Percentiles rank a stretch among this genome's conserved stretches.
Evolutionary conservation across 208 protist genomes (phyloP).

Genomic region (Angomonas ambiguus): DNA sequence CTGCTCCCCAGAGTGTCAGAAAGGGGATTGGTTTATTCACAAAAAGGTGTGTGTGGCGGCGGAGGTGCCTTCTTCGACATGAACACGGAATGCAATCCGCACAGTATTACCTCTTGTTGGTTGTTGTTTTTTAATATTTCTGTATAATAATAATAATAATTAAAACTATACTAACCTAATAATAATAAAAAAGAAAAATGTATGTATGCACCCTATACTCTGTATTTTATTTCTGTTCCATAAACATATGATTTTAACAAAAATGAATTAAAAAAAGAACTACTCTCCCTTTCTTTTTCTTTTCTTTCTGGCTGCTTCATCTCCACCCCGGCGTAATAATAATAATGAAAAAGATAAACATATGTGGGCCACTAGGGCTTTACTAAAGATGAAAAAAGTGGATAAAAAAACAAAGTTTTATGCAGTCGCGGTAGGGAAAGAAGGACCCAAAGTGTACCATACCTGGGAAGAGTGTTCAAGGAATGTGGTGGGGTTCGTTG

Average conservation of each 20-base stretch:
- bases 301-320: conserved; percentile 8
- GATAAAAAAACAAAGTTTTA: conserved; percentile 41
- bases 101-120: no score
- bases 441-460: conserved; percentile 52
- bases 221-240: no score
- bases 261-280: background rate
- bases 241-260: background rate
- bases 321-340: background rate
- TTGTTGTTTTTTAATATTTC: background rate
- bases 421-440: conserved; percentile 62
- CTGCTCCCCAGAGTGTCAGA: conserved; percentile 59
- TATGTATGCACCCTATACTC: no score
- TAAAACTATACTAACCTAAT: background rate
- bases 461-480: conserved; percentile 69
- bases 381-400: background rate
- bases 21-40: conserved; percentile 54
- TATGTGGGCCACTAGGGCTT: background rate
- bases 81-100: no score
- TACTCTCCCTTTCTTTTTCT: conserved; percentile 5
- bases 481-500: conserved; percentile 62
- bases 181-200: background rate
- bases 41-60: conserved; percentile 34
- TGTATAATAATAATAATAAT: background rate
- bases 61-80: background rate
- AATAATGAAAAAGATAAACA: background rate